Conservation (phyloP, 2,329 filamentous ascomycete species). For the Ophiosphaerella narmari region DNA sequence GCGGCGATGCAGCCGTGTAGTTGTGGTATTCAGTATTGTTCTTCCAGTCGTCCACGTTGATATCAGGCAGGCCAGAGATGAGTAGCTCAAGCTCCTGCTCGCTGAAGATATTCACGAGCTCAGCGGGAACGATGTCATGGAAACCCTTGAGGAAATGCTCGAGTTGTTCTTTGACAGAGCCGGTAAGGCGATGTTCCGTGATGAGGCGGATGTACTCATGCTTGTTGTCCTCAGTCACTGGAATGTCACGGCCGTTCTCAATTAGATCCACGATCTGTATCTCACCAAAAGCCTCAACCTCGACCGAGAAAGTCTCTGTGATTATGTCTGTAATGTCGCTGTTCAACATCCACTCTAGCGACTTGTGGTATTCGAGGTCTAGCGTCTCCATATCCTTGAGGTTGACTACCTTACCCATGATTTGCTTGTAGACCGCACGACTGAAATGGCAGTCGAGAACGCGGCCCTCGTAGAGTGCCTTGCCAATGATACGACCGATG, state of each 20-base stretch:
- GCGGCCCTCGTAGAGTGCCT: constrained; percentile 93
- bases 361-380: constrained; percentile 98
- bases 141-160: constrained; percentile 93
- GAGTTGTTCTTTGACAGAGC: constrained; percentile 92
- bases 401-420: constrained; percentile 90
- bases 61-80: constrained; percentile 95
- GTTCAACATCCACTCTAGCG: constrained; percentile 95
- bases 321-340: constrained; percentile 99
- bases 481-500: constrained; percentile 96
- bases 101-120: constrained; percentile 96
- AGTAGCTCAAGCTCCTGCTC: constrained; percentile 96
- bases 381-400: constrained; percentile 99
- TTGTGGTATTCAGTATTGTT: constrained; percentile 99
- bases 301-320: constrained; percentile 92
- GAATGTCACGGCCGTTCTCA: constrained; percentile 84
- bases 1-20: constrained; percentile 89
- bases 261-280: constrained; percentile 85
- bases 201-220: constrained; percentile 94
- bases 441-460: constrained; percentile 99
- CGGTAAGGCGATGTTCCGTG: constrained; percentile 89
- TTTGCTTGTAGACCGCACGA: constrained; percentile 96
- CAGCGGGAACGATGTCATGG: constrained; percentile 95
- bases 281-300: constrained; percentile 92
- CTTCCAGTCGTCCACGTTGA: constrained; percentile 99
- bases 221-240: constrained; percentile 98